Conservation (phyloP, 164 flowering plant genomes). For the Nelumbo lutea region DNA sequence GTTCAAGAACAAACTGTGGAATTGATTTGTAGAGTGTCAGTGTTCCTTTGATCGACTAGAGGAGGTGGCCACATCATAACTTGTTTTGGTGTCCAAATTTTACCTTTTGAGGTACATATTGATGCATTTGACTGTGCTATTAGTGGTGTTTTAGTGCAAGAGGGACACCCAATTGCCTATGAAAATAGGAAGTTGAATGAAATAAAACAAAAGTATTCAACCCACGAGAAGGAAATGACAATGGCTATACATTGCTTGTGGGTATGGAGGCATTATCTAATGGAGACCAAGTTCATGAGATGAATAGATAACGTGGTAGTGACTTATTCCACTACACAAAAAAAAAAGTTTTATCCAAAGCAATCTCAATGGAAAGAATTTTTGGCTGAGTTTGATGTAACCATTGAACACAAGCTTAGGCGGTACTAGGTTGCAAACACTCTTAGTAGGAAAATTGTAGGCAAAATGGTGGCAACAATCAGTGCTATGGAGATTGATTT, state of each 20-base stretch:
- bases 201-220: too few relatives aligned
- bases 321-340: conserved; percentile 8
- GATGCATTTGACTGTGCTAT: conserved; percentile 2
- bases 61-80: background rate
- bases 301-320: background rate
- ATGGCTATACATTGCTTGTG: background rate
- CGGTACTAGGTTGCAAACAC: conserved; percentile 9
- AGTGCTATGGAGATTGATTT: too few relatives aligned
- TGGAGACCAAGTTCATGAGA: background rate
- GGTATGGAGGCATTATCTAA: conserved; percentile 1
- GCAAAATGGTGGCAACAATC: background rate
- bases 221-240: conserved; percentile 5
- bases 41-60: background rate
- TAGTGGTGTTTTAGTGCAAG: background rate
- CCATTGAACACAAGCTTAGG: conserved; percentile 6
- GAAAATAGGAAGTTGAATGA: conserved; percentile 12
- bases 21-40: background rate
- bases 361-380: conserved; percentile 20
- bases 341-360: conserved; percentile 19
- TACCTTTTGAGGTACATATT: conserved; percentile 7
- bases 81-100: background rate
- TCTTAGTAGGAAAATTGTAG: conserved; percentile 7
- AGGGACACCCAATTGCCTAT: conserved; percentile 3
- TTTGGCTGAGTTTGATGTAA: conserved; percentile 13
- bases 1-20: background rate